These are phyloP conservation scores for Metschnikowia hibisci DNA, from an alignment of 805 yeast genomes.

Conservation along the genomic window DNA sequence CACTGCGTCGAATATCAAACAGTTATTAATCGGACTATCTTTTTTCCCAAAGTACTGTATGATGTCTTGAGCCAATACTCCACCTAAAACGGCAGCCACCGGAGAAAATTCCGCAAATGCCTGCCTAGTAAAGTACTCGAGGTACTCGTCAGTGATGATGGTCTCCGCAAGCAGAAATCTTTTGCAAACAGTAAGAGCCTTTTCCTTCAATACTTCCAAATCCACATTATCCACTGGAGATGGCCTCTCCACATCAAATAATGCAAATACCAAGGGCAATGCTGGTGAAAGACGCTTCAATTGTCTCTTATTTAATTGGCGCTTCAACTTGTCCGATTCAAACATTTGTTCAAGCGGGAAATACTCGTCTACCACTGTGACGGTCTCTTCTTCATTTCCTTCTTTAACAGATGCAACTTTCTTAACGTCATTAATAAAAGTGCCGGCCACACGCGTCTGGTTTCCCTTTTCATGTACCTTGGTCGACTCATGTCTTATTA, in stretches of 20 bases:
- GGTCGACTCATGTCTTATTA: conserved; percentile 57
- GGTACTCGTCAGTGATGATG: conserved; percentile 40
- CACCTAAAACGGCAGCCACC: conserved; percentile 84
- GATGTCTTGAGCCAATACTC: conserved; percentile 84
- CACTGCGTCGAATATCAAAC: conserved; percentile 70
- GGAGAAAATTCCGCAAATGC: conserved; percentile 70
- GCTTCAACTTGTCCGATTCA: conserved; percentile 33
- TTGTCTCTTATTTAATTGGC: conserved; percentile 42
- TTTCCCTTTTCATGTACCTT: conserved; percentile 50
- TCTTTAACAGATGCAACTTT: conserved; percentile 32
- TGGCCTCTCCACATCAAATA: conserved; percentile 42
- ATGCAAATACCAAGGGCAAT: conserved; percentile 56
- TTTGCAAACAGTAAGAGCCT: conserved; percentile 27
- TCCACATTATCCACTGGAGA: conserved; percentile 25
- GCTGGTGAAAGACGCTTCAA: conserved; percentile 51
- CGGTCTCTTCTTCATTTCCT: conserved; percentile 41
- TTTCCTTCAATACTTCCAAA: conserved; percentile 24
- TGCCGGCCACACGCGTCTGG: conserved; percentile 37
- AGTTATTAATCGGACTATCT: conserved; percentile 79
- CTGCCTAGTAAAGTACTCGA: conserved; percentile 44
- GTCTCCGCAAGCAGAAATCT: conserved; percentile 38
- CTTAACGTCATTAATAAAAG: conserved; percentile 48
- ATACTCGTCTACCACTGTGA: conserved; percentile 37
- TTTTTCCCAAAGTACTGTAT: conserved; percentile 74
- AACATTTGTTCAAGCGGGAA: conserved; percentile 34